Conservation (phyloP, 2,329 filamentous ascomycete species). For the Aphanocladium album region DNA sequence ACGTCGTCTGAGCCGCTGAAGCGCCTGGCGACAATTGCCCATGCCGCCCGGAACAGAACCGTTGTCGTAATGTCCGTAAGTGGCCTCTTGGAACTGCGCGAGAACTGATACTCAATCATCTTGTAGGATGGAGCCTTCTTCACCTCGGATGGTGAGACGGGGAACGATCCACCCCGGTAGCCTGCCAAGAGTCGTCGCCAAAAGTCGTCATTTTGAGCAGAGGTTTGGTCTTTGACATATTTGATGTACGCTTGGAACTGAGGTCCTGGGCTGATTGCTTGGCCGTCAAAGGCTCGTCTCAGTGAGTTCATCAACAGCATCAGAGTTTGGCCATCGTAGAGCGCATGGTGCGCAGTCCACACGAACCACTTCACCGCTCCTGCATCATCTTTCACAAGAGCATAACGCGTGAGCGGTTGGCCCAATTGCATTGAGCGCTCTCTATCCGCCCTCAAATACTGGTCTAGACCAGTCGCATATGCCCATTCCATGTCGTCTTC, state of each 20-base stretch:
- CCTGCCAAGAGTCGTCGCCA: not conserved
- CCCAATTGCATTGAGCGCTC: not conserved
- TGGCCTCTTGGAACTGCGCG: too few relatives aligned
- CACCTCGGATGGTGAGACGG: too few relatives aligned
- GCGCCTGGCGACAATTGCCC: constrained; percentile 45
- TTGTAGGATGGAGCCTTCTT: not conserved
- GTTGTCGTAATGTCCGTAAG: too few relatives aligned
- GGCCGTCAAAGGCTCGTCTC: not conserved
- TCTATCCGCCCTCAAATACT: not conserved
- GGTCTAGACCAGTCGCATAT: too few relatives aligned
- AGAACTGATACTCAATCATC: not conserved
- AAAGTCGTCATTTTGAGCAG: not conserved
- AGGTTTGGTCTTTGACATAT: not conserved
- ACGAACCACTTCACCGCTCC: constrained; percentile 19
- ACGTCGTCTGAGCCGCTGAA: constrained; percentile 44
- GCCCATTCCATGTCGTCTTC: not conserved
- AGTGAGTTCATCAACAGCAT: not conserved
- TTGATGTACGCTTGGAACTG: not conserved
- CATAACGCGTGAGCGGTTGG: not conserved
- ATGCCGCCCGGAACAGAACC: constrained; percentile 49
- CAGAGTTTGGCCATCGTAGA: constrained; percentile 27
- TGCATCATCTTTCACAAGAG: not conserved
- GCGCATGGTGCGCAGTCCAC: constrained; percentile 26
- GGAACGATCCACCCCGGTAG: too few relatives aligned
- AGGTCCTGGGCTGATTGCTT: not conserved